These are phyloP conservation scores for Elongisporangium prolatum DNA, from an alignment of 352 stramenopile genomes.

Conservation along the genomic window DNA sequence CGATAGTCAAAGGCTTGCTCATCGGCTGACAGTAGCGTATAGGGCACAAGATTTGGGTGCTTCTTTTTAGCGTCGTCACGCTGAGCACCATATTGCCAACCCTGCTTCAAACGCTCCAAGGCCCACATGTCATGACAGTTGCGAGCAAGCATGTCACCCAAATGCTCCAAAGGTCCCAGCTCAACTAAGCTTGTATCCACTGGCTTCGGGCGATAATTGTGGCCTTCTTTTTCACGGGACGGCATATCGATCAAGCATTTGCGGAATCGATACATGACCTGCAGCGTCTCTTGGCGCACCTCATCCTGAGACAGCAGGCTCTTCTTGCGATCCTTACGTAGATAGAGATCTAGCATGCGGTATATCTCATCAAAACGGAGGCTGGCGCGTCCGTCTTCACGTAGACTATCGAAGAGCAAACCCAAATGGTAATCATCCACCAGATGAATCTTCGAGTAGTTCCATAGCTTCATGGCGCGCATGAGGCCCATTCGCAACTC, in stretches of 20 bases:
- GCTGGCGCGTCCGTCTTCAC: conserved; percentile 61
- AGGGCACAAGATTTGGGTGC: conserved; percentile 82
- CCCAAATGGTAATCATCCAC: conserved; percentile 83
- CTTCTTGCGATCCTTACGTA: conserved; percentile 76
- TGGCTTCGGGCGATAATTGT: conserved; percentile 84
- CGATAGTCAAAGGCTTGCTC: conserved; percentile 84
- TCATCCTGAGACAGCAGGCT: conserved; percentile 62
- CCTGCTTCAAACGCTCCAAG: conserved; percentile 79
- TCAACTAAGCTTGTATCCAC: conserved; percentile 77
- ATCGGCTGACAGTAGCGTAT: conserved; percentile 71
- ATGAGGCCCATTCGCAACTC: conserved; percentile 68
- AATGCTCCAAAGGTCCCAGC: conserved; percentile 61
- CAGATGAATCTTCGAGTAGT: conserved; percentile 72
- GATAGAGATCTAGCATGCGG: conserved; percentile 78
- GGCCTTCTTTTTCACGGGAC: conserved; percentile 82
- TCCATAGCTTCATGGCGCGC: conserved; percentile 80
- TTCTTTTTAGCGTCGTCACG: conserved; percentile 71
- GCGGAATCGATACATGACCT: conserved; percentile 88
- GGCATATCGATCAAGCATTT: conserved; percentile 88
- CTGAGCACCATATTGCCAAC: conserved; percentile 66
- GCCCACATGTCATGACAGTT: conserved; percentile 89
- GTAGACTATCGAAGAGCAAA: conserved; percentile 73
- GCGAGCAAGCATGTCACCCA: conserved; percentile 72
- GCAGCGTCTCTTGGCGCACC: conserved; percentile 66
- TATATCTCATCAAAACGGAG: conserved; percentile 84